Base-by-base conservation (phyloP, 306 rosid species). In the Benincasa hispida region DNA sequence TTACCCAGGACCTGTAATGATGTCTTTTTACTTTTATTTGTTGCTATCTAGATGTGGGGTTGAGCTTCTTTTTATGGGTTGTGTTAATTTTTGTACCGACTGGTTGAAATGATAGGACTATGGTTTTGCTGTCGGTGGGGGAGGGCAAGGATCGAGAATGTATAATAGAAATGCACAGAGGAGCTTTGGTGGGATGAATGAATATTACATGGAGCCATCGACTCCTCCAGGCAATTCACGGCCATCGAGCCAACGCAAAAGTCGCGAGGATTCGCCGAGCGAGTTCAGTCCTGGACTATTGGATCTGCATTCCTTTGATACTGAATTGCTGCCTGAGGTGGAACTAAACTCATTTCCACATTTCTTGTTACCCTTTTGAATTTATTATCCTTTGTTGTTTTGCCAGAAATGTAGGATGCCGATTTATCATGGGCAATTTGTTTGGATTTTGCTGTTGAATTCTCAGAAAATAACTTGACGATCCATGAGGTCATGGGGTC, bases 231-330 rank as follows among this genome's bases (percentile, higher is more conserved):
- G 77, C 22, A 84, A 84, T 80, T 77, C 87, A 22, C 83, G 89
- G 54, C 55, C 84, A 15, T 77, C 81, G 9, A 78, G 77, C 66
- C 82, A 79, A 67, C 88, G 89, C 78, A 90, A 84, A 86, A 87
- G 68, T 6, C 90, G 90, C 0, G 99, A 89, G 30, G 96, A 89
- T 77, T 90, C 90, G 5, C 80, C 93, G 4, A 89, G 69, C 80
- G 97, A 95, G 82, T 89, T 87, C 82, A 95, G 99, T 79, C 99
- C 99, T 32, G 99, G 99, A 42, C 88, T 95, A 56, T 76, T 95
- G 86, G 99, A 95, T 88, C 91, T 95, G 90, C 98, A 95, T 85
- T 90, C 99, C 2, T 85, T 89, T 53, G 98, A 95, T 81, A 92
- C 99, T 7, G 98, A 92, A 84, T 92, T 95, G 84, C 83, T 95